Evolutionary conservation across 148 eudicot genomes (phyloP).

Genomic region (Rhododendron mucronatum): DNA sequence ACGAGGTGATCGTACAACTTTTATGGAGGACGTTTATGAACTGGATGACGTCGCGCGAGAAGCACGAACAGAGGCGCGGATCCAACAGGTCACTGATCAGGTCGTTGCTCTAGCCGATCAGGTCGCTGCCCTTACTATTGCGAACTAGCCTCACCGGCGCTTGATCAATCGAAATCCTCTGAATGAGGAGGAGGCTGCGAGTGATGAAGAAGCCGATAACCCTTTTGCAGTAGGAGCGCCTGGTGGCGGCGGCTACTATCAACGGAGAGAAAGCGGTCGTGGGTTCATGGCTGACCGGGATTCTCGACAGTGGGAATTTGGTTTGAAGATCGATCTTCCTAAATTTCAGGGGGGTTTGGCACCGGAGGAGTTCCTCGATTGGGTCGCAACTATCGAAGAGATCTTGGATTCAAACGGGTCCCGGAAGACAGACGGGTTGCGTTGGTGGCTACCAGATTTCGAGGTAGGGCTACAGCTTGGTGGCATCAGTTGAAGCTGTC

Average conservation of each 20-base stretch:
- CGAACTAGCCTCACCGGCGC: too few species aligned
- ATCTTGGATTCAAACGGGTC: not conserved
- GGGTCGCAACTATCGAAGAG: not conserved
- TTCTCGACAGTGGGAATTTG: not conserved
- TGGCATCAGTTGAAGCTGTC: not conserved
- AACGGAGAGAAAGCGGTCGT: not conserved
- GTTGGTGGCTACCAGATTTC: not conserved
- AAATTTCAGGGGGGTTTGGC: not conserved
- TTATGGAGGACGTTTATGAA: too few species aligned
- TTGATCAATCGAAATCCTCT: too few species aligned
- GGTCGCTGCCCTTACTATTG: too few species aligned
- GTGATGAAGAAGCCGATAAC: not conserved
- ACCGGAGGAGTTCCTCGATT: not conserved
- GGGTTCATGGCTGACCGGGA: not conserved
- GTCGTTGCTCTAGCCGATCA: too few species aligned
- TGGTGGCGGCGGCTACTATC: too few species aligned
- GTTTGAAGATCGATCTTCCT: not conserved
- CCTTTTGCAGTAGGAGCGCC: not conserved
- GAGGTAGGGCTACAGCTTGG: not conserved
- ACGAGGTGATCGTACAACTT: too few species aligned
- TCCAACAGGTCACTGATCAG: too few species aligned
- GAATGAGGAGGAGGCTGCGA: too few species aligned
- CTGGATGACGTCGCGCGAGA: too few species aligned
- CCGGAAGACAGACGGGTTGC: not conserved
- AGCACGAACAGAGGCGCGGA: too few species aligned